Conservation (phyloP, 345 rosid species). For the Bruguiera sexangula region DNA sequence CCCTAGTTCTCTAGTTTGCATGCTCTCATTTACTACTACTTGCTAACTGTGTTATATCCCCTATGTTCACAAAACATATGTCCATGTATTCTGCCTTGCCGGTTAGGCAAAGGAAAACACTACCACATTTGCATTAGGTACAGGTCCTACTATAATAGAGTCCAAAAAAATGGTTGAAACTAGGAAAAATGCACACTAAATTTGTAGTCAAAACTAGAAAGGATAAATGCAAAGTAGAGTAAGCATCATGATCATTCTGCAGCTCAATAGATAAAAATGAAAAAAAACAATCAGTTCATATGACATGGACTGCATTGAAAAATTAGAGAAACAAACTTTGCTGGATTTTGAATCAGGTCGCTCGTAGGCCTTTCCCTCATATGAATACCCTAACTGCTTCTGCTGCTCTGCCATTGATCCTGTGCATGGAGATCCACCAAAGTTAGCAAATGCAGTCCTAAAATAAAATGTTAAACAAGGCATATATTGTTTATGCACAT, state of each 20-base stretch:
- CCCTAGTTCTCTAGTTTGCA: too few species aligned
- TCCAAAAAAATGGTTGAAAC: too few species aligned
- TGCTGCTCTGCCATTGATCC: conserved; percentile 48
- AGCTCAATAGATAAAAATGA: not conserved
- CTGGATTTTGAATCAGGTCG: conserved; percentile 47
- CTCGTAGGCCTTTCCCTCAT: conserved; percentile 60
- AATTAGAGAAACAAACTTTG: conserved; percentile 57
- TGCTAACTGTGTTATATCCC: too few species aligned
- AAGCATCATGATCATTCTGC: not conserved
- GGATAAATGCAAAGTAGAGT: not conserved
- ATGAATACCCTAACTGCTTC: conserved; percentile 45
- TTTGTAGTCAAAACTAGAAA: not conserved
- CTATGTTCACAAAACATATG: too few species aligned
- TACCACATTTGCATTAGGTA: too few species aligned
- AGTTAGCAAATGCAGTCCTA: conserved; percentile 6
- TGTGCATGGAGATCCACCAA: conserved; percentile 9
- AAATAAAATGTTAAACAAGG: not conserved
- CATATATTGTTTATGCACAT: not conserved
- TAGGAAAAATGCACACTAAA: not conserved
- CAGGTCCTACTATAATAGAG: too few species aligned
- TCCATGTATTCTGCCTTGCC: too few species aligned
- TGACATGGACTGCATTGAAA: conserved; percentile 14
- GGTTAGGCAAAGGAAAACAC: too few species aligned
- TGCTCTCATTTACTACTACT: too few species aligned
- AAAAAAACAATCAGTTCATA: conserved; percentile 2